These are phyloP conservation scores for Penicillium paradoxum DNA, from an alignment of 495 filamentous ascomycete genomes.

Conservation along the genomic window DNA sequence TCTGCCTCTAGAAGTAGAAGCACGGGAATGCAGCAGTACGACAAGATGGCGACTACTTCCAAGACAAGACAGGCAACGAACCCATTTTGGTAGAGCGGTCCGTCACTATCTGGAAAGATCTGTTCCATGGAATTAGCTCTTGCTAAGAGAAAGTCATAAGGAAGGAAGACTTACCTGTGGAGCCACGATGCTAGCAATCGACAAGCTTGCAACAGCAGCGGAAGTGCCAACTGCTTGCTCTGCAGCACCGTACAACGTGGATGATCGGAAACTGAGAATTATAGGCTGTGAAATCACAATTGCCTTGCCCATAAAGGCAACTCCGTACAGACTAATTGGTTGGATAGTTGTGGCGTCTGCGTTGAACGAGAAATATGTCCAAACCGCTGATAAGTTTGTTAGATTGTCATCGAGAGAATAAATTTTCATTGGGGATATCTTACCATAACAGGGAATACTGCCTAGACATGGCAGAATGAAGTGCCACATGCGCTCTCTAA, in stretches of 20 bases:
- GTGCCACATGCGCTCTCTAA: background rate
- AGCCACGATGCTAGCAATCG: background rate
- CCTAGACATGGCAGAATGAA: background rate
- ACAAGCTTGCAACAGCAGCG: background rate
- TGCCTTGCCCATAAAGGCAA: background rate
- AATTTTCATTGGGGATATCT: too few relatives aligned
- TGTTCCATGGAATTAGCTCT: background rate
- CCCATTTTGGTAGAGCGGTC: background rate
- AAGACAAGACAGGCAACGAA: background rate
- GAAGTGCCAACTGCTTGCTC: background rate
- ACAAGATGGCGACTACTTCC: background rate
- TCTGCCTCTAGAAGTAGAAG: background rate
- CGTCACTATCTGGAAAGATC: background rate
- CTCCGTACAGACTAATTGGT: background rate
- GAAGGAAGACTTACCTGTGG: background rate
- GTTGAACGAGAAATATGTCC: background rate
- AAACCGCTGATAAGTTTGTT: background rate
- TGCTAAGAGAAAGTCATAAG: too few relatives aligned
- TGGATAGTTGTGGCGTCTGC: background rate
- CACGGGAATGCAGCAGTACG: background rate
- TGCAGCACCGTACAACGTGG: background rate
- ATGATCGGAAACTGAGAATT: background rate
- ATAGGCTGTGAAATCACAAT: background rate
- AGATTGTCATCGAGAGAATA: background rate
- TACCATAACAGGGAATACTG: background rate